Evolutionary conservation across 139 green algal genomes (phyloP), one percentile per base, ranked within the genome.

Genomic region (Micractinium sp.): DNA sequence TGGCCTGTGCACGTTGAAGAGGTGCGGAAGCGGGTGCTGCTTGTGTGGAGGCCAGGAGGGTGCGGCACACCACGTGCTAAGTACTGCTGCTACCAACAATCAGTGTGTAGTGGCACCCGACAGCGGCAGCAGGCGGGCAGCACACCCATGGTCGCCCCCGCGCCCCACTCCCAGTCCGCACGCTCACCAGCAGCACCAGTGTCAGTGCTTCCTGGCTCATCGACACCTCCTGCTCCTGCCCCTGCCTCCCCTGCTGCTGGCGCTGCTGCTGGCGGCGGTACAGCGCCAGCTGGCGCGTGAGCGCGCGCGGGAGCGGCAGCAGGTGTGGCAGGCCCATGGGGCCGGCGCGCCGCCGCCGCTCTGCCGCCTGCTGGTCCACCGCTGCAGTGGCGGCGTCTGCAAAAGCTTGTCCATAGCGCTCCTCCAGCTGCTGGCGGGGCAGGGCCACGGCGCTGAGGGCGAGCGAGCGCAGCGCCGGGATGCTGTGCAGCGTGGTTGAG

Each of bases 161-260:
- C 20, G 63, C 63, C 67, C 9, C 29, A 36, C 71, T 27, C 35
- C 31, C 71, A 22, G 29, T 38, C 47, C 14, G 71, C 71, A n/a
- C 47, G 47, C 47, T 56, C 47, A 56, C 76, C n/a, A 87, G 82
- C 63, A 87, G 82, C 36, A 87, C 63, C 23, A 87, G 66, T 0
- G 38, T 63, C 23, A 87, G 63, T 38, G 82, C 82, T 0, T 87
- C 82, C 1, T 36, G 66, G 63, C n/a, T 63, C 63, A 87, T 38
- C 2, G 66, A 66, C n/a, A 5, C 25, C 66, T 87, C 82, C 25
- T 87, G n/a, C 33, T n/a, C 33, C 5, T 20, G 12, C 31, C 27
- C 47, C 79, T 15, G 0, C 14, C 60, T 7, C 29, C 27, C 14
- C 79, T 85, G 79, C 29, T 71, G 79, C 77, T 83, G 77, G 38